A percentile compares a stretch with the other conserved stretches of the same genome.
phyloP scores from a whole-genome alignment of 164 flowering plant species.

The Echeveria elegans region DNA sequence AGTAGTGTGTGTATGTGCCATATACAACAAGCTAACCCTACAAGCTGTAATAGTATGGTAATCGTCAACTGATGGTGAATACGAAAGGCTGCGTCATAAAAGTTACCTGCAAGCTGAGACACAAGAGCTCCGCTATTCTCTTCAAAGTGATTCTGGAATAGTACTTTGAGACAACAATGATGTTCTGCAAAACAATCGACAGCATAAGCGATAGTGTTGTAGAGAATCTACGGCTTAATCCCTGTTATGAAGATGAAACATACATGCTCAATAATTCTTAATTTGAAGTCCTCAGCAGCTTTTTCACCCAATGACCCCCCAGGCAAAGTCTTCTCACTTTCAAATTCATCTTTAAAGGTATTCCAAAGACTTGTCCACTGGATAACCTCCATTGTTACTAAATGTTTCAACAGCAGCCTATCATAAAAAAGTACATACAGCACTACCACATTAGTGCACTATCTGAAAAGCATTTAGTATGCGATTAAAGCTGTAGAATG shows the following conservation, averaged over 20 bases:
- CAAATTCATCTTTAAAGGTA: slow-evolving; percentile 65
- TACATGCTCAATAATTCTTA: slow-evolving; percentile 95
- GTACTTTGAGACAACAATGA: slow-evolving; percentile 89
- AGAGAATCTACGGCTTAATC: background rate
- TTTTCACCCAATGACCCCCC: slow-evolving; percentile 82
- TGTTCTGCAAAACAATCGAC: slow-evolving; percentile 47
- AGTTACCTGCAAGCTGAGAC: slow-evolving; percentile 77
- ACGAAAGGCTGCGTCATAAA: background rate
- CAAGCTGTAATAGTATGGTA: too few species aligned
- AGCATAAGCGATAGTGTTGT: too few species aligned
- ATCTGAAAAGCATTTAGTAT: background rate
- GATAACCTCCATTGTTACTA: slow-evolving; percentile 94
- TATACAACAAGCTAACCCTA: background rate
- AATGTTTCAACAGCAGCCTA: slow-evolving; percentile 73
- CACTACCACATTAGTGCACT: slow-evolving; percentile 8
- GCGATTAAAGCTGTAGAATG: background rate
- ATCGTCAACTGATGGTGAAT: too few species aligned
- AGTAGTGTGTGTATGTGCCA: background rate
- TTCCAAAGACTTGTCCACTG: slow-evolving; percentile 90
- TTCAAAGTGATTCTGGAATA: slow-evolving; percentile 83
- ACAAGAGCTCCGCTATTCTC: slow-evolving; percentile 82
- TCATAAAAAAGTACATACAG: slow-evolving; percentile 3
- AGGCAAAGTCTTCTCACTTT: slow-evolving; percentile 71
- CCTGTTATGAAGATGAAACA: background rate
- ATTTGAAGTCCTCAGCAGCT: slow-evolving; percentile 83